phyloP scores from a whole-genome alignment of 2,329 filamentous ascomycete genomes.

The Talaromyces sp. region DNA sequence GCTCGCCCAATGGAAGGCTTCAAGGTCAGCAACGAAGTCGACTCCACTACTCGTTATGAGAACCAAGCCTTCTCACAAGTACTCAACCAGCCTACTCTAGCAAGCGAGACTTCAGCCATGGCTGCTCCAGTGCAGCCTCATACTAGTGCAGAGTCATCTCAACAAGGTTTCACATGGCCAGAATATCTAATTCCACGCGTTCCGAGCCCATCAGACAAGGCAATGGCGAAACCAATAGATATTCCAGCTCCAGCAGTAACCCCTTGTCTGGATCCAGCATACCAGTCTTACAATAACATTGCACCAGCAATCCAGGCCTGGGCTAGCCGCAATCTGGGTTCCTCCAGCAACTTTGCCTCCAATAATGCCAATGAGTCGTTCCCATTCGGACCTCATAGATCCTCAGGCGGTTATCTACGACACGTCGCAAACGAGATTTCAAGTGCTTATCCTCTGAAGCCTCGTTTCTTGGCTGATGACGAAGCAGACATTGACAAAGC shows the following conservation, averaged over 20 bases:
- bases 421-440: neutral
- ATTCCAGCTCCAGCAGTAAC: neutral
- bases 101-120: neutral
- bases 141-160: neutral
- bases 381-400: conserved; percentile 11
- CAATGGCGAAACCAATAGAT: conserved; percentile 16
- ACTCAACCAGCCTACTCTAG: neutral
- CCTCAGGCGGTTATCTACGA: conserved; percentile 9
- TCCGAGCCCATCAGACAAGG: conserved; percentile 19
- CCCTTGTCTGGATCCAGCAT: neutral
- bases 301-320: conserved; percentile 5
- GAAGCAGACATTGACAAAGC: neutral
- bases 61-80: neutral
- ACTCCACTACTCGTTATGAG: neutral
- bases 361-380: conserved; percentile 12
- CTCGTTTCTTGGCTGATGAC: neutral
- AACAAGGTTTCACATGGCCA: neutral
- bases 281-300: neutral
- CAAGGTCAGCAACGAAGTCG: neutral
- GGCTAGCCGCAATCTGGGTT: conserved; percentile 1
- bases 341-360: neutral
- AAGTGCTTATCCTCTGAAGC: neutral
- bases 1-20: neutral
- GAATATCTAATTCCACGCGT: conserved; percentile 10
- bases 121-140: neutral